These are phyloP conservation scores for Pinus albicaulis DNA, from an alignment of 75 land plant genomes.

Conservation along the genomic window DNA sequence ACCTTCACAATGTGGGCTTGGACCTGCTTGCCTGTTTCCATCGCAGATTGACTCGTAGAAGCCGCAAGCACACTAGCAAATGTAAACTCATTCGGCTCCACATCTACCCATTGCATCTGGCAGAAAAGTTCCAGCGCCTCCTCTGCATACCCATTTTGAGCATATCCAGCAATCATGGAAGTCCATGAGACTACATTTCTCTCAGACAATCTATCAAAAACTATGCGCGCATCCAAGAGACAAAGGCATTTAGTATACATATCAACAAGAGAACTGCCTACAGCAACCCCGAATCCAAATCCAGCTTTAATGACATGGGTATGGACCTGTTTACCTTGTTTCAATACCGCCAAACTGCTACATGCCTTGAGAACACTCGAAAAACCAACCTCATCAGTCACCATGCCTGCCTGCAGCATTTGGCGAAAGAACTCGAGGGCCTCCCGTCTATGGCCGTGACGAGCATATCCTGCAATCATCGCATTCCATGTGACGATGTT, in stretches of 20 bases:
- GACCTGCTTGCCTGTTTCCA: conserved; percentile 15
- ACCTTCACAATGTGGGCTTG: conserved; percentile 15
- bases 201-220: conserved; percentile 16
- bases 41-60: conserved; percentile 6
- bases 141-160: conserved; percentile 10
- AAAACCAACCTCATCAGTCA: conserved; percentile 9
- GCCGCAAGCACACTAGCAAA: conserved; percentile 9
- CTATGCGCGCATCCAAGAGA: conserved; percentile 9
- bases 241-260: conserved; percentile 24
- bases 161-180: conserved; percentile 21
- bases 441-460: neutral
- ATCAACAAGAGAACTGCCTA: conserved; percentile 25
- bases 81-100: conserved; percentile 21
- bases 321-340: conserved; percentile 20
- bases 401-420: conserved; percentile 16
- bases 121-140: conserved; percentile 17
- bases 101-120: conserved; percentile 11
- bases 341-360: neutral
- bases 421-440: conserved; percentile 13
- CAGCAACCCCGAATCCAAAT: conserved; percentile 4
- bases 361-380: conserved; percentile 19
- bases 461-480: conserved; percentile 35
- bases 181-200: conserved; percentile 33
- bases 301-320: conserved; percentile 13
- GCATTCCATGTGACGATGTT: conserved; percentile 43